Conservation (phyloP, 495 filamentous ascomycete species). For the Aspergillus baeticus region DNA sequence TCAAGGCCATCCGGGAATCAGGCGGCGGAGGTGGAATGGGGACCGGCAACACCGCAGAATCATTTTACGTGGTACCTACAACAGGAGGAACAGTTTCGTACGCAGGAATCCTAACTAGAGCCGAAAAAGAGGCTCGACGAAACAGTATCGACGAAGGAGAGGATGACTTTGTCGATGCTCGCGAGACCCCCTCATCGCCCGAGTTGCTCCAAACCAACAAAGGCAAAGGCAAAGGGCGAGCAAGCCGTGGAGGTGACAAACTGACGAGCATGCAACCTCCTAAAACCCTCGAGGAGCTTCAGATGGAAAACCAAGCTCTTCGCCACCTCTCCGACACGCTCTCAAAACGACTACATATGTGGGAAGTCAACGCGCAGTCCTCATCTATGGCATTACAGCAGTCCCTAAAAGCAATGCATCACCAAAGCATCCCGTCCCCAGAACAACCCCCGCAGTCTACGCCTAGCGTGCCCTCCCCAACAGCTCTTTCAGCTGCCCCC, state of each 20-base stretch:
- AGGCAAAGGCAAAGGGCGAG: conserved; percentile 21
- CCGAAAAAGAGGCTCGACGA: conserved; percentile 59
- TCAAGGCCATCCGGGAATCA: conserved; percentile 64
- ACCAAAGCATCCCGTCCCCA: conserved; percentile 42
- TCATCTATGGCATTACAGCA: conserved; percentile 77
- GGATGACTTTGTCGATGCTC: conserved; percentile 83
- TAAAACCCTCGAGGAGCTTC: conserved; percentile 76
- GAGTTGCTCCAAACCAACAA: conserved; percentile 39
- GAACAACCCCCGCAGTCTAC: conserved; percentile 23
- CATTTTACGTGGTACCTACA: conserved; percentile 92
- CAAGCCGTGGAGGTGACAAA: conserved; percentile 21
- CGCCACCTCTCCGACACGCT: conserved; percentile 74
- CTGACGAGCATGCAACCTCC: conserved; percentile 32
- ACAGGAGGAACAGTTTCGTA: conserved; percentile 88
- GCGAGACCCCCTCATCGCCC: conserved; percentile 62
- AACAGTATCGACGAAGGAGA: conserved; percentile 58
- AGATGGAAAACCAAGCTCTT: conserved; percentile 75
- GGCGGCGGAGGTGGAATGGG: conserved; percentile 36
- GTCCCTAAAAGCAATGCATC: conserved; percentile 67
- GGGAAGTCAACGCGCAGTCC: conserved; percentile 81
- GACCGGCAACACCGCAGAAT: conserved; percentile 60
- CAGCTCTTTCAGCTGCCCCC: conserved; percentile 19
- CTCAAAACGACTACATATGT: conserved; percentile 75
- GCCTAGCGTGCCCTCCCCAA: conserved; percentile 25
- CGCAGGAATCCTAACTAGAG: conserved; percentile 77